phyloP scores from a whole-genome alignment of 2,329 filamentous ascomycete genomes.

The Emergomyces orientalis region DNA sequence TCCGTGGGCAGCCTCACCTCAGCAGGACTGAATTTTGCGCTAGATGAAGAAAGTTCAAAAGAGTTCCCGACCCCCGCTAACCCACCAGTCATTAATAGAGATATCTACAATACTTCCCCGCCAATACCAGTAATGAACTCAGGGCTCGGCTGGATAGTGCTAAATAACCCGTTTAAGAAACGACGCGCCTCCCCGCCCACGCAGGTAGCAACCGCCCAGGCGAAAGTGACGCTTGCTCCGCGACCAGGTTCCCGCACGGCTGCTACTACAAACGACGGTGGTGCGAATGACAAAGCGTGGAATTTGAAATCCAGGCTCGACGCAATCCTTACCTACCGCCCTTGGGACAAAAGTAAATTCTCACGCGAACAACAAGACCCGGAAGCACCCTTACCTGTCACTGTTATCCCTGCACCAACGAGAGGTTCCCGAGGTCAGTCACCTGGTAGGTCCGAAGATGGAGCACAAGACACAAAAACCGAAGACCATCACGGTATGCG shows the following conservation, averaged over 20 bases:
- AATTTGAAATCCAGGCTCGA: constrained; percentile 39
- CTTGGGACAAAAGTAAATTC: constrained; percentile 35
- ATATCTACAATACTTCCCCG: constrained; percentile 23
- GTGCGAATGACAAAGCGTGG: constrained; percentile 37
- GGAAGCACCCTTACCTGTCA: constrained; percentile 45
- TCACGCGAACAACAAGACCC: constrained; percentile 29
- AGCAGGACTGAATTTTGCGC: constrained; percentile 29
- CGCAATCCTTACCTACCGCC: constrained; percentile 41
- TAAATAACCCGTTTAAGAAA: constrained; percentile 50
- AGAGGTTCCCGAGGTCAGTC: constrained; percentile 48
- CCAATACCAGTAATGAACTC: constrained; percentile 24
- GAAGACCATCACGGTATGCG: background rate
- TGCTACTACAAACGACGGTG: constrained; percentile 8
- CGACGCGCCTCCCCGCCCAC: constrained; percentile 50
- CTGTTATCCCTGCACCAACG: constrained; percentile 52
- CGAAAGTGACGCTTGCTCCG: constrained; percentile 29
- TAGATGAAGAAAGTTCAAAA: constrained; percentile 23
- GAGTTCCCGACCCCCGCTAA: constrained; percentile 17
- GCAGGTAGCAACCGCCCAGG: constrained; percentile 50
- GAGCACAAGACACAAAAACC: background rate
- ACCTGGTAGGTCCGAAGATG: constrained; percentile 29
- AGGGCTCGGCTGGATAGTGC: constrained; percentile 39
- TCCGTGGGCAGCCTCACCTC: constrained; percentile 43
- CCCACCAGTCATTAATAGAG: constrained; percentile 16
- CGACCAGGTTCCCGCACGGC: background rate